These are phyloP conservation scores for Quercus parvula DNA, from an alignment of 306 rosid genomes.

Conservation along the genomic window DNA sequence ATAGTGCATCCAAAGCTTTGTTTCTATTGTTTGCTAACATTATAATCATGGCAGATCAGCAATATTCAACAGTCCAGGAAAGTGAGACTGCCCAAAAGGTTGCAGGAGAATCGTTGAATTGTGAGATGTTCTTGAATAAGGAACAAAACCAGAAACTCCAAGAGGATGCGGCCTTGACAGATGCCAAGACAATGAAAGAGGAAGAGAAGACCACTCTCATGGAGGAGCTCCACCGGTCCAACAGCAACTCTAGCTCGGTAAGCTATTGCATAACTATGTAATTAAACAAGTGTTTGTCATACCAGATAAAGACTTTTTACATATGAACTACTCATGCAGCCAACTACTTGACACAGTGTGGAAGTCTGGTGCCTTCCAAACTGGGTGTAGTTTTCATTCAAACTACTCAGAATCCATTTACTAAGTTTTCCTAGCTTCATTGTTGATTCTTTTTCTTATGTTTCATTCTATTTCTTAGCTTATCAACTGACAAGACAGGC, in stretches of 20 bases:
- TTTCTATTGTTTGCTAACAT: neutral
- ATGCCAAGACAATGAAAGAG: constrained; percentile 10
- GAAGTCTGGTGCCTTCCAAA: no score
- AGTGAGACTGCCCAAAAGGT: constrained; percentile 5
- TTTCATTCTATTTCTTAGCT: no score
- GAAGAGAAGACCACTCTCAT: constrained; percentile 42
- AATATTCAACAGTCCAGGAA: constrained; percentile 10
- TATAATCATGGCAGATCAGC: constrained; percentile 30
- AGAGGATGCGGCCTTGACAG: neutral
- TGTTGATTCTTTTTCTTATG: no score
- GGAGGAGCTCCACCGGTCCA: constrained; percentile 45
- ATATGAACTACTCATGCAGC: no score
- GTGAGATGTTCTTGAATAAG: constrained; percentile 24
- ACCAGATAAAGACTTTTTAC: no score
- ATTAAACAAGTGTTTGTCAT: no score
- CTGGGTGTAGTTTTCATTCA: neutral
- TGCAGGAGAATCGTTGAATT: constrained; percentile 21
- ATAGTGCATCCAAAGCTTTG: neutral
- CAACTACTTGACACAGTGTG: no score
- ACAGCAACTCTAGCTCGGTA: constrained; percentile 54
- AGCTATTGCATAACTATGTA: neutral
- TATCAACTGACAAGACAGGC: no score
- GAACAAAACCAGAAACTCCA: neutral
- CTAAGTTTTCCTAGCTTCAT: no score
- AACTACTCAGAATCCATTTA: no score